Evolutionary conservation across 1,284 basidiomycete species (phyloP).

Genomic region (Anthracocystis setariae): DNA sequence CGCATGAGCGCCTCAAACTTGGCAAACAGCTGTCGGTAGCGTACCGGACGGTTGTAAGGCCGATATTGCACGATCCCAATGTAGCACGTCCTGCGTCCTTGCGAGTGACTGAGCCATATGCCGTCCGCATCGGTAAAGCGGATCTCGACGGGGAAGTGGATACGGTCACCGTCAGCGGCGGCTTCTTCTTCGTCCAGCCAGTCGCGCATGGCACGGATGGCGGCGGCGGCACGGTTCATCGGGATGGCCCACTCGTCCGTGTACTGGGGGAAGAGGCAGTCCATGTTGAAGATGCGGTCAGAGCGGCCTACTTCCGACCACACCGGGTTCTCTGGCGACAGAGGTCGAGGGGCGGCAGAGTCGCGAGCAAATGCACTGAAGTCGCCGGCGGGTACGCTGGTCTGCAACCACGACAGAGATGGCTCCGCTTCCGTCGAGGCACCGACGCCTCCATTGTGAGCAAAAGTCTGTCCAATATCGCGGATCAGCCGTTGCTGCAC

Average conservation of each 20-base stretch:
- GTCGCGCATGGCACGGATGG: conserved; percentile 77
- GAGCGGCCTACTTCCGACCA: conserved; percentile 55
- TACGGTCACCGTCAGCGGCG: conserved; percentile 77
- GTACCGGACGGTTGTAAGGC: conserved; percentile 88
- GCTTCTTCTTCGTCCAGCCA: conserved; percentile 79
- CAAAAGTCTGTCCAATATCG: conserved; percentile 35
- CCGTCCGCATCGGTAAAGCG: conserved; percentile 88
- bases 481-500: conserved; percentile 33
- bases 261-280: conserved; percentile 66
- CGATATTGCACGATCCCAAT: conserved; percentile 96
- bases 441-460: conserved; percentile 14
- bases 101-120: conserved; percentile 90
- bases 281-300: conserved; percentile 65
- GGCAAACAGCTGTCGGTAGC: conserved; percentile 83
- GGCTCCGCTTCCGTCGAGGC: conserved; percentile 29
- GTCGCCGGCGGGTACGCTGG: conserved; percentile 25
- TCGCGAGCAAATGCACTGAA: conserved; percentile 33
- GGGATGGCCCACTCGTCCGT: conserved; percentile 86
- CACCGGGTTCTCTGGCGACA: conserved; percentile 30
- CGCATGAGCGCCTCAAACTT: conserved; percentile 81
- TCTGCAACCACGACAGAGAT: conserved; percentile 18
- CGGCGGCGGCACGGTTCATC: conserved; percentile 72
- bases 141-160: conserved; percentile 94
- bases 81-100: conserved; percentile 84
- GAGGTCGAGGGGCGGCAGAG: conserved; percentile 33